Evolutionary conservation across 331 rosid species (phyloP), one percentile per base, ranked within the genome.

Genomic region (Rhamnella rubrinervis): DNA sequence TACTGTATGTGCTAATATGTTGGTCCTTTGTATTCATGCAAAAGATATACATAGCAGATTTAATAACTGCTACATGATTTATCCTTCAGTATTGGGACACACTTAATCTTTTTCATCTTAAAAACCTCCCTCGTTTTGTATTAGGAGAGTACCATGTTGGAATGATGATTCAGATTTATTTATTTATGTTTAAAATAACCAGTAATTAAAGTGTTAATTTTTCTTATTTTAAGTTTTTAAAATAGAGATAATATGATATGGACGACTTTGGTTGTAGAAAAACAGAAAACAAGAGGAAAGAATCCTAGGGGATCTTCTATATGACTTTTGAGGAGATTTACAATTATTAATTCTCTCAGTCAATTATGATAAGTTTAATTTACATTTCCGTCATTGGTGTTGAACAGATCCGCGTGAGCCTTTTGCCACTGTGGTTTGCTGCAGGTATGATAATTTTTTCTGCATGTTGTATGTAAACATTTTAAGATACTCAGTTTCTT

Each of bases 401-500:
- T 83, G 74, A 77, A 67, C 92, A 91, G 97, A 73, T 91, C 75
- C 89, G 72, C 72, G 58, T 81, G 66, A 78, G 85, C 70, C 89
- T 91, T 76, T 91, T 88, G 81, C 96, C 97, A 26, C 69, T 91
- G 82, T 81, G 89, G 89, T 88, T 83, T 86, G 89, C 87, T 78
- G 86, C 90, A 80, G 93, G 97, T 88, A 86, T 51, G 59, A 63
- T 47, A 38, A 25, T 63, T 72, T 31, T 74, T 74, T 71, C 77
- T 46, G 61, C 55, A 58, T 69, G 63, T 71, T 77, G 66, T 59
- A 61, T 21, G 35, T 47, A 44, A 71, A 78, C 80, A 68, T 38
- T 47, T 64, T 59, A 67, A 71, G 61, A 71, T 77, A n/a, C 57
- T 62, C 65, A 19, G 26, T 21, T 85, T 83, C 73, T 67, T 80